Base-by-base conservation (phyloP, 441 rosid species). In the Pelargonium myrrhifolium region DNA sequence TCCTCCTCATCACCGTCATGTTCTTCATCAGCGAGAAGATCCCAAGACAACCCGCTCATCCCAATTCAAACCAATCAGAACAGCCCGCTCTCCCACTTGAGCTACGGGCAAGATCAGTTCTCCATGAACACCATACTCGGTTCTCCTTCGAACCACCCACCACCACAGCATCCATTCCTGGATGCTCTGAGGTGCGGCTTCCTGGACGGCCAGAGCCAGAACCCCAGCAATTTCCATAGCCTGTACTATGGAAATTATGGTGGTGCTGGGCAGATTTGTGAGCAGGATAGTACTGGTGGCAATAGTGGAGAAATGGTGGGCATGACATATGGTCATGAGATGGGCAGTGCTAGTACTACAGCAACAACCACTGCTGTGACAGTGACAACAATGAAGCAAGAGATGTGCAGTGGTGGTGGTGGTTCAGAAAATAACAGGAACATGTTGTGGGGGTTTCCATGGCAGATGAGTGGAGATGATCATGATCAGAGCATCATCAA, bases 371-470 rank as follows among this genome's bases (percentile, higher is more conserved):
- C 75, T 67, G 81, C 85, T 0, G 82, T 79, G 51, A 74, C 79
- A 5, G 81, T 76, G 21, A 78, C 80, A 73, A 78, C 82, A 65
- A 82, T 65, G 81, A 86, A 81, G 81, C 86, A 81, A 80, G 93
- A 84, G 62, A 62, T 75, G 0, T 72, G 79, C 68, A 79, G 75
- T 62, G 72, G 66, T 0, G 15, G 17, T 47, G 21, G 7, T n/a
- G 58, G 3, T 14, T 15, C 56, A n/a, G 65, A 69, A 61, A 84
- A 82, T 12, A 79, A 70, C 40, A 83, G 75, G 78, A n/a, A n/a
- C n/a, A 59, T 80, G 39, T 71, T 87, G 67, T 83, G 81, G 88
- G 97, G 91, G 4, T 81, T 81, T 56, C 98, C 93, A 11, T 90
- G 98, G 96, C 93, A 87, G 76, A 59, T 76, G n/a, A 82, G 71